Conservation (phyloP, 1,139 yeast species). For the Sugiyamaella castrensis region DNA sequence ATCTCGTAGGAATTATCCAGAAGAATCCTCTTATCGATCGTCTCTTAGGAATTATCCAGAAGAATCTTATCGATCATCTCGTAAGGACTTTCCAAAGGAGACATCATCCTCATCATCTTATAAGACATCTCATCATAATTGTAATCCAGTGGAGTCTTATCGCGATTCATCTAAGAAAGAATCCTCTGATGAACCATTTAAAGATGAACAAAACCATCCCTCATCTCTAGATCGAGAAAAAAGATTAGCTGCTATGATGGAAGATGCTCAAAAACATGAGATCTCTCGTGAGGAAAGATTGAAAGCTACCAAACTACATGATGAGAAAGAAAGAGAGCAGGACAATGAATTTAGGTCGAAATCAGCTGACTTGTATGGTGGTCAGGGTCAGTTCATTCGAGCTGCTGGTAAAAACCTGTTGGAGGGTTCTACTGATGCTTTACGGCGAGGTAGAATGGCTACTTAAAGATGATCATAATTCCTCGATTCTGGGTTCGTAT, state of each 20-base stretch:
- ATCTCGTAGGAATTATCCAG: background rate
- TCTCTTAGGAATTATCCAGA: too few species aligned
- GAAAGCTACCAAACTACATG: slow-evolving; percentile 58
- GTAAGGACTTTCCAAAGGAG: too few species aligned
- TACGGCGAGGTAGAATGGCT: slow-evolving; percentile 12
- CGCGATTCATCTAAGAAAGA: background rate
- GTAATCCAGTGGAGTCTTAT: too few species aligned
- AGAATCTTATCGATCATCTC: too few species aligned
- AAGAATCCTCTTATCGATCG: background rate
- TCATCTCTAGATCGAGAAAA: slow-evolving; percentile 39
- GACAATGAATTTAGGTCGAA: slow-evolving; percentile 66
- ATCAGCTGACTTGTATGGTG: slow-evolving; percentile 64
- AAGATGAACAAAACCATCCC: too few species aligned
- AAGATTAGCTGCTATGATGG: slow-evolving; percentile 53
- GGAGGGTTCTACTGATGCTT: slow-evolving; percentile 13
- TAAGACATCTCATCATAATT: too few species aligned
- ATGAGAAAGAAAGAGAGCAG: slow-evolving; percentile 71
- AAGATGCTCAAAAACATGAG: slow-evolving; percentile 60
- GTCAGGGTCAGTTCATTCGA: slow-evolving; percentile 35
- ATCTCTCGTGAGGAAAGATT: slow-evolving; percentile 49
- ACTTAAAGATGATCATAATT: too few species aligned
- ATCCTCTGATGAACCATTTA: background rate
- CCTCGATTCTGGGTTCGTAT: too few species aligned
- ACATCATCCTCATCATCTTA: too few species aligned
- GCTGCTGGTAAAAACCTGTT: slow-evolving; percentile 14